phyloP scores from a whole-genome alignment of 495 filamentous ascomycete species.

The Lasiosphaeria hispida region DNA sequence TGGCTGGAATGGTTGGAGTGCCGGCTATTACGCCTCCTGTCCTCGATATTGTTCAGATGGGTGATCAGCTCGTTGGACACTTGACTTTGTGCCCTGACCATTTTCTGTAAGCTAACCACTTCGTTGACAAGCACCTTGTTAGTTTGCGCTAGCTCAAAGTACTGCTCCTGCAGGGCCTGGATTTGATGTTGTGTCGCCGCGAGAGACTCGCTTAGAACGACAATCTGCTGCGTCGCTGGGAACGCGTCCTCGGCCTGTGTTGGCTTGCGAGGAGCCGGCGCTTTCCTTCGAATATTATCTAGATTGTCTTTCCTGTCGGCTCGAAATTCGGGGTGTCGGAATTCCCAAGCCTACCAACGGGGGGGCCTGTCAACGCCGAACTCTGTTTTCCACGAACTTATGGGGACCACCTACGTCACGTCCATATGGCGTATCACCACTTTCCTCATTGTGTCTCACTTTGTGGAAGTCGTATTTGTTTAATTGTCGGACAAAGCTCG shows the following conservation, averaged over 20 bases:
- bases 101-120: constrained; percentile 82
- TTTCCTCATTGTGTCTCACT: constrained; percentile 95
- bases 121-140: constrained; percentile 87
- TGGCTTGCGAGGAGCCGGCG: constrained; percentile 84
- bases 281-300: constrained; percentile 95
- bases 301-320: constrained; percentile 93
- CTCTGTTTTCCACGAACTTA: background rate
- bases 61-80: constrained; percentile 50
- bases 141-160: constrained; percentile 79
- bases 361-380: constrained; percentile 23
- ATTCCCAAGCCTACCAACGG: constrained; percentile 80
- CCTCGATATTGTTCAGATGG: constrained; percentile 47
- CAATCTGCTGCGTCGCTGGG: constrained; percentile 76
- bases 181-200: constrained; percentile 90
- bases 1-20: constrained; percentile 41
- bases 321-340: constrained; percentile 96
- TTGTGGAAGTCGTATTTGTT: constrained; percentile 99
- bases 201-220: constrained; percentile 82
- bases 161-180: constrained; percentile 77
- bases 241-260: constrained; percentile 67
- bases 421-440: constrained; percentile 84
- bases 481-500: constrained; percentile 95
- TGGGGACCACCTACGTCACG: constrained; percentile 65
- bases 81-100: constrained; percentile 69
- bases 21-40: constrained; percentile 42